Percentiles rank a stretch among this genome's conserved stretches.
Evolutionary conservation across 345 rosid species (phyloP).

Genomic region (Xanthoceras sorbifolium): DNA sequence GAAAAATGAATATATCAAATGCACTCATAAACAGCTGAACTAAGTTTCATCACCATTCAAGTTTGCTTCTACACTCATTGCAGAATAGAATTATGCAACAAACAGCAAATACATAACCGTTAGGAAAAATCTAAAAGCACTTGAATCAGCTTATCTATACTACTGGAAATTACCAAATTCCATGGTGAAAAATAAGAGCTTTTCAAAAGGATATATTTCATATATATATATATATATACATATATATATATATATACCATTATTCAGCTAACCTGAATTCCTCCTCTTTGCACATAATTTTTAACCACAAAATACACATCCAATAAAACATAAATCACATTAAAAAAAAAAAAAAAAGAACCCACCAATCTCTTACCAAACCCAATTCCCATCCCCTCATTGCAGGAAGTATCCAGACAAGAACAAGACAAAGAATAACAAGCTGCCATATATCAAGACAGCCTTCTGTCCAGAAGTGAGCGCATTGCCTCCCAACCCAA

Average conservation of each 20-base stretch:
- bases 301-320: not conserved
- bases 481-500: conserved; percentile 82
- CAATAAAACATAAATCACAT: not conserved
- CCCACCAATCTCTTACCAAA: conserved; percentile 11
- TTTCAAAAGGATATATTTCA: not conserved
- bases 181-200: conserved; percentile 2
- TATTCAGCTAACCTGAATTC: conserved; percentile 8
- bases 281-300: not conserved
- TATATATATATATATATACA: too few species aligned
- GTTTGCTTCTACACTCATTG: not conserved
- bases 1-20: not conserved
- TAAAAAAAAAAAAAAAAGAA: not conserved
- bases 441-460: conserved; percentile 72
- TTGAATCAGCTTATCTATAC: too few species aligned
- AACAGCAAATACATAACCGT: conserved; percentile 3
- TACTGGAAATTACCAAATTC: not conserved
- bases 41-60: not conserved
- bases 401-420: conserved; percentile 86
- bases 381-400: conserved; percentile 9
- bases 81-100: not conserved
- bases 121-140: too few species aligned
- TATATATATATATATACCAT: conserved; percentile 14
- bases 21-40: not conserved
- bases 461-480: conserved; percentile 93
- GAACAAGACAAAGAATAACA: conserved; percentile 69